Conservation (phyloP, 106 monocot species). For the Dendrobium nobile region DNA sequence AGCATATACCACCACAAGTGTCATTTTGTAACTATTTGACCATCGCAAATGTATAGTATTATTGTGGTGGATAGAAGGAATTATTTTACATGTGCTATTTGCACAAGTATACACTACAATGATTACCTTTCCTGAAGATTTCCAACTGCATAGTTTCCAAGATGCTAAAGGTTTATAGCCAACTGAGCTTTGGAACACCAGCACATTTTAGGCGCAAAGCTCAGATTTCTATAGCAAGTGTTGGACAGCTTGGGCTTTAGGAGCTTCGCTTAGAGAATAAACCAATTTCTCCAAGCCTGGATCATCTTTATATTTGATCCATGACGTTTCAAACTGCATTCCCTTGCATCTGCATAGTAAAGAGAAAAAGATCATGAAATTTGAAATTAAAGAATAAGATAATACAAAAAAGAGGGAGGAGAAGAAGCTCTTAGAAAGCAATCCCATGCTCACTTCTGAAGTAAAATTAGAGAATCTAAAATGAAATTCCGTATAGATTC, state of each 20-base stretch:
- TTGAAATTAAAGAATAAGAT: neutral
- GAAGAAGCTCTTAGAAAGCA: neutral
- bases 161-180: neutral
- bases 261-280: constrained; percentile 9
- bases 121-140: constrained; percentile 3
- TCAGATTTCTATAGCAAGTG: neutral
- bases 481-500: constrained; percentile 48
- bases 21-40: no score
- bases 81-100: neutral
- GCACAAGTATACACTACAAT: neutral
- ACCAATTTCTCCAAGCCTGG: constrained; percentile 35
- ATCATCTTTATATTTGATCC: constrained; percentile 69
- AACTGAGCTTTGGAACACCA: neutral
- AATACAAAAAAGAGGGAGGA: neutral
- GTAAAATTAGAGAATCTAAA: constrained; percentile 51
- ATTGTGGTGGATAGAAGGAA: neutral
- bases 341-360: constrained; percentile 59
- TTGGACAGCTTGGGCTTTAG: neutral
- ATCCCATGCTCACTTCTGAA: constrained; percentile 37
- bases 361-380: neutral
- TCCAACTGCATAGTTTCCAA: neutral
- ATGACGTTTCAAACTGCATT: constrained; percentile 58
- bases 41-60: no score
- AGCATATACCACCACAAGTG: no score
- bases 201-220: neutral